These are phyloP conservation scores for Fusarium stilboides DNA, from an alignment of 2,329 filamentous ascomycete species.

Conservation along the genomic window DNA sequence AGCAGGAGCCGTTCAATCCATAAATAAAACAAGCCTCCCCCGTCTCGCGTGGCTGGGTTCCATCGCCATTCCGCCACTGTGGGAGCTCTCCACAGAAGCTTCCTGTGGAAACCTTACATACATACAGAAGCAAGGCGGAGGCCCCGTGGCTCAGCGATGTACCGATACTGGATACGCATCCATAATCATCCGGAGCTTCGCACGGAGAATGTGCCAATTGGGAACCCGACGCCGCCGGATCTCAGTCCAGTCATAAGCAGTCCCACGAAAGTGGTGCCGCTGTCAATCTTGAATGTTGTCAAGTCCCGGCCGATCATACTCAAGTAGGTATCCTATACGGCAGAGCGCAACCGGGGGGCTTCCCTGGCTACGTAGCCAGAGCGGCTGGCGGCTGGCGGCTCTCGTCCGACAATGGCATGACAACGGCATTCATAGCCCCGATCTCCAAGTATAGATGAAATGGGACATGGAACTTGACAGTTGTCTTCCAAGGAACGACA, in stretches of 20 bases:
- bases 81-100: slow-evolving; percentile 33
- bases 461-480: slow-evolving; percentile 2
- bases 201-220: slow-evolving; percentile 16
- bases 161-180: background rate
- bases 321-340: slow-evolving; percentile 18
- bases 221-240: slow-evolving; percentile 33
- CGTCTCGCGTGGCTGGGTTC: slow-evolving; percentile 11
- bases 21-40: slow-evolving; percentile 4
- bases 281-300: slow-evolving; percentile 23
- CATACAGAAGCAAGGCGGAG: slow-evolving; percentile 1
- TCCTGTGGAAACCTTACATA: slow-evolving; percentile 5
- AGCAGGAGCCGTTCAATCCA: background rate
- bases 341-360: slow-evolving; percentile 16
- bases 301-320: slow-evolving; percentile 36
- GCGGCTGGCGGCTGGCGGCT: slow-evolving; percentile 9
- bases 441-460: slow-evolving; percentile 8
- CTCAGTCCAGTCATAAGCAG: slow-evolving; percentile 24
- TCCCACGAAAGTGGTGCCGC: slow-evolving; percentile 33
- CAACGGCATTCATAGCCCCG: slow-evolving; percentile 18
- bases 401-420: slow-evolving; percentile 12
- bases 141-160: slow-evolving; percentile 1
- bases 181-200: slow-evolving; percentile 2
- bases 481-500: slow-evolving; percentile 19
- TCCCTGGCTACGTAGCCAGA: background rate
- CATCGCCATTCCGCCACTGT: slow-evolving; percentile 15